Evolutionary conservation across 2,329 filamentous ascomycete genomes (phyloP), one percentile per base, ranked within the genome.

Genomic region (Aureobasidium namibiae): DNA sequence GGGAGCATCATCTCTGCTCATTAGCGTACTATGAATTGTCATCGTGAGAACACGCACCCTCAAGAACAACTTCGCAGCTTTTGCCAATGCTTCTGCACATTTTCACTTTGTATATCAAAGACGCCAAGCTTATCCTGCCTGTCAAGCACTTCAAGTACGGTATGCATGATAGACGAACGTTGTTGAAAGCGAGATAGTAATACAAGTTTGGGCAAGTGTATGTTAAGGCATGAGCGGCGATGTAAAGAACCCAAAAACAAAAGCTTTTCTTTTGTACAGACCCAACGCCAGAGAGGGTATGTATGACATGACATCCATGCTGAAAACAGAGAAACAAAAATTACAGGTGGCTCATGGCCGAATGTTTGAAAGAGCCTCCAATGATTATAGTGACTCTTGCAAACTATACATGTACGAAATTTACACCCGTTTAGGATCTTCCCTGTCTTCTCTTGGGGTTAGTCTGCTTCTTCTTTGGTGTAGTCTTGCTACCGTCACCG

Each of bases 401-500:
- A 7, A 16, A n/a, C 23, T 23, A 7, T 34, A 34, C 31, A 24
- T 56, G 50, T 33, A 41, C 38, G 23, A 10, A 11, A 18, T 23
- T 13, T 26, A 26, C 48, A 38, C 6, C 26, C 34, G 16, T 31
- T 23, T 59, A 59, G 9, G 42, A 41, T 33, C 57, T 34, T 34
- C 56, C 59, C 48, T 62, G 63, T 57, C 60, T 62, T 53, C 69
- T 71, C 69, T 75, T 77, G 16, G 76, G 76, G 66, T 78, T 77
- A 16, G 72, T 69, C 6, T 68, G 68, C 50, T 70, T 65, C 72
- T 78, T 78, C 70, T 79, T 79, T 39, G 70, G 70, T 53, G 69
- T 72, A 67, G 75, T 61, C 65, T 67, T 68, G 45, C 61, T 65
- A 29, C 75, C 74, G 18, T 70, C 80, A 36, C 92, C 92, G 73